phyloP scores from a whole-genome alignment of 192 early-diverging fungal genomes.

The Funneliformis geosporum region DNA sequence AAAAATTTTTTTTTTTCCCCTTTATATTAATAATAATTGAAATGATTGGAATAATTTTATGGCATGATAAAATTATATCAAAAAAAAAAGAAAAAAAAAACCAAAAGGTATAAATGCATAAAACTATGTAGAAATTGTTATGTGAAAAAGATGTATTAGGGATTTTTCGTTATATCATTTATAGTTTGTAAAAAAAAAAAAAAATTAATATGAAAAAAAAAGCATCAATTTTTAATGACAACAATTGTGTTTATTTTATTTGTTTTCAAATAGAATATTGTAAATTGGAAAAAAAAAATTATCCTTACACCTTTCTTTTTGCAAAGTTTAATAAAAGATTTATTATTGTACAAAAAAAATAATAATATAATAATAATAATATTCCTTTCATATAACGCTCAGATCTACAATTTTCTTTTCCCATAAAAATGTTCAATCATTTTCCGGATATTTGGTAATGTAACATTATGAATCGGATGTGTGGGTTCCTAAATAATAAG shows the following conservation, averaged over 20 bases:
- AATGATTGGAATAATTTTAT: not conserved
- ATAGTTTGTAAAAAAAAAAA: not conserved
- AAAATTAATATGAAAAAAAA: too few relatives aligned
- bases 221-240: not conserved
- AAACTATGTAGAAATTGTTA: not conserved
- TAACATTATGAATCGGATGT: slow-evolving; percentile 76
- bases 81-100: not conserved
- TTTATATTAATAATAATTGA: not conserved
- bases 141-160: not conserved
- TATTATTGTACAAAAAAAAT: not conserved
- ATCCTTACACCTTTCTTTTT: not conserved
- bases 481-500: slow-evolving; percentile 50
- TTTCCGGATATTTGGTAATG: slow-evolving; percentile 46
- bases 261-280: not conserved
- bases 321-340: not conserved
- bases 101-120: not conserved
- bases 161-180: not conserved
- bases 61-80: not conserved
- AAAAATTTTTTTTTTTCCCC: too few relatives aligned
- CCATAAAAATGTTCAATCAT: slow-evolving; percentile 54
- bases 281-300: not conserved
- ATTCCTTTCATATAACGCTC: too few relatives aligned
- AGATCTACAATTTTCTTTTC: not conserved
- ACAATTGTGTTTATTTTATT: too few relatives aligned
- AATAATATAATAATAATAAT: not conserved